Evolutionary conservation across 345 rosid species (phyloP), one percentile per base, ranked within the genome.

Genomic region (Clausena lansium): DNA sequence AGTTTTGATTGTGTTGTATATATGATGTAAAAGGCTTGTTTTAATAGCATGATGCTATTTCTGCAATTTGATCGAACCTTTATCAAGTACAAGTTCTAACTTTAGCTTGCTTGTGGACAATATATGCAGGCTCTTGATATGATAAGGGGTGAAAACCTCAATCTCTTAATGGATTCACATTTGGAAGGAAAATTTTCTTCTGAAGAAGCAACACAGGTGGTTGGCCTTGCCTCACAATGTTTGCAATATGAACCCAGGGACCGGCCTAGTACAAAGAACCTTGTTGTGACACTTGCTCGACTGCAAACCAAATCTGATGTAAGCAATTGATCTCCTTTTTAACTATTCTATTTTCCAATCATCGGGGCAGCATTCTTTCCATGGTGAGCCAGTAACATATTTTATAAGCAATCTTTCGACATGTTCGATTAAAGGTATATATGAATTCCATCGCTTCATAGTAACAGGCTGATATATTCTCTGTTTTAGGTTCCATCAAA

Each of bases 161-260:
- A 71, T 78, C 78, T 82, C 24, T 85, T 97, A 76, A 92, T 93
- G 98, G 99, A 97, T 74, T 97, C 99, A 63, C 98, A 93, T 82
- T 85, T 94, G 66, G 98, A 93, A 74, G 98, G 96, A 33, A 97
- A 93, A 47, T 93, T 93, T 83, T 93, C 97, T 67, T 86, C 89
- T 2, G 98, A 97, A 82, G 96, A 97, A 84, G 99, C 98, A 70
- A 94, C 91, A 0, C 88, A 69, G 50, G 94, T 94, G 76, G 91
- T 93, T 52, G 91, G 83, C 77, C 98, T 94, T 39, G 99, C 96
- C 65, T 94, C 93, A 50, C 89, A 82, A 35, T 92, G 99, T 80
- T 87, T 97, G 85, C 96, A 97, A 75, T 88, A 87, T 77, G 99
- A 97, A 84, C 99, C 98, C 59, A 86, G 94, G 79, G 99, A 97